Conservation (phyloP, 1,284 basidiomycete genomes). For the Pulveroboletus sp. region DNA sequence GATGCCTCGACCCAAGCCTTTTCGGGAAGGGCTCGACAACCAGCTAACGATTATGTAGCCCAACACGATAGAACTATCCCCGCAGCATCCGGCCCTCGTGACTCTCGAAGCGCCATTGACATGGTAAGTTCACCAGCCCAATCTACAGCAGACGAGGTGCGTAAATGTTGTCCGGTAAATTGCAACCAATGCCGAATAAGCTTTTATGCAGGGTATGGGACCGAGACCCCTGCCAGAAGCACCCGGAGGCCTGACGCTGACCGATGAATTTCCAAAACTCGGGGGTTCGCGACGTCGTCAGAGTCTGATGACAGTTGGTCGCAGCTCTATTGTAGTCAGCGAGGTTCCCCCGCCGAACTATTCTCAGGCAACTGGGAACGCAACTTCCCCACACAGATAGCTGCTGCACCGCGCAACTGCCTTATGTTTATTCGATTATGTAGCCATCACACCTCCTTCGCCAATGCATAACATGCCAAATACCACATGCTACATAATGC, state of each 20-base stretch:
- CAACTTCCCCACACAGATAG: not conserved
- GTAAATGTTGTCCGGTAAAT: not conserved
- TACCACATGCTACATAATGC: not conserved
- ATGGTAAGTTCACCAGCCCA: constrained; percentile 1
- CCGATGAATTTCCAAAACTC: constrained; percentile 23
- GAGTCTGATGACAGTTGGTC: constrained; percentile 2
- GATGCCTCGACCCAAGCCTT: not conserved
- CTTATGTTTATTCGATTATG: not conserved
- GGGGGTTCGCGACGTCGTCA: constrained; percentile 4
- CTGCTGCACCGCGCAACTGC: no score
- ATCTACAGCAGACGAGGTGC: constrained; percentile 25
- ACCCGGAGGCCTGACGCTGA: constrained; percentile 25
- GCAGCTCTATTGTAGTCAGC: constrained; percentile 14
- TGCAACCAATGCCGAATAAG: not conserved
- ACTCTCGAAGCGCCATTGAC: constrained; percentile 15
- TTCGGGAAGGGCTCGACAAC: constrained; percentile 13
- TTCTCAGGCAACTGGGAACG: constrained; percentile 19
- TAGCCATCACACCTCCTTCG: not conserved
- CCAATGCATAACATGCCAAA: not conserved
- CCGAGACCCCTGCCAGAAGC: constrained; percentile 29
- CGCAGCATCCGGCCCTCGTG: constrained; percentile 1
- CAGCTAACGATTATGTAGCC: not conserved
- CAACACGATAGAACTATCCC: not conserved
- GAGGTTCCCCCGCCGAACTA: constrained; percentile 31
- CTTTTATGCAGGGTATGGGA: constrained; percentile 1